Evolutionary conservation across 768 basidiomycete genomes (phyloP).

Genomic region (Hericium erinaceus): DNA sequence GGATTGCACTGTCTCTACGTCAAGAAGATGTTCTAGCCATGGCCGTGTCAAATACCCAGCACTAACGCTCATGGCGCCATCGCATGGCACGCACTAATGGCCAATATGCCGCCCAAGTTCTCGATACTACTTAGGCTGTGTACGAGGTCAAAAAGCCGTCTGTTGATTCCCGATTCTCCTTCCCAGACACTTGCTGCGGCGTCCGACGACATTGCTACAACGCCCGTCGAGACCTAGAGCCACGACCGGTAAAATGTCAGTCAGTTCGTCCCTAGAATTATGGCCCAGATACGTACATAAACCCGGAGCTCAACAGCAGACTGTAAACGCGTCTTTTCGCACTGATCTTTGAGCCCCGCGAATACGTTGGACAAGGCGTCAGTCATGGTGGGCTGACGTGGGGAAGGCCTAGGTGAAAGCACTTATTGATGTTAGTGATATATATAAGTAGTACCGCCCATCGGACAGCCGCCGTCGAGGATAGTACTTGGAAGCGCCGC

Average conservation of each 20-base stretch:
- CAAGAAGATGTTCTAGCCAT: constrained; percentile 60
- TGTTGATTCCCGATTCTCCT: constrained; percentile 73
- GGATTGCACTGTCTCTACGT: constrained; percentile 74
- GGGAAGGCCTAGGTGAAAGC: too few species aligned
- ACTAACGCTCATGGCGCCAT: not conserved
- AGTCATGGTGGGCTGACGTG: constrained; percentile 37
- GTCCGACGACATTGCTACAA: constrained; percentile 76
- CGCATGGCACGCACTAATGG: constrained; percentile 55
- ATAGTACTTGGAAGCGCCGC: too few species aligned
- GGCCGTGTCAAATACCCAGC: constrained; percentile 8
- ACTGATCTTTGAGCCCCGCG: constrained; percentile 52
- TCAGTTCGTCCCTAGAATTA: not conserved
- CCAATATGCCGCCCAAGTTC: constrained; percentile 78
- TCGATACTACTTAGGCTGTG: constrained; percentile 73
- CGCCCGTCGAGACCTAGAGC: constrained; percentile 56
- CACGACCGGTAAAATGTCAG: constrained; percentile 4
- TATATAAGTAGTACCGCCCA: too few species aligned
- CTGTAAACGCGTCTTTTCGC: constrained; percentile 52
- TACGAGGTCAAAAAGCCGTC: constrained; percentile 70
- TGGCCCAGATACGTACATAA: constrained; percentile 44
- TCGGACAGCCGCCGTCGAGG: too few species aligned
- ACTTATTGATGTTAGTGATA: too few species aligned
- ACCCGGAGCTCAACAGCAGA: constrained; percentile 65
- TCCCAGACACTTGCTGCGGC: constrained; percentile 79
- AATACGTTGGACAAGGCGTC: constrained; percentile 64